These are phyloP conservation scores for Saccharomyces hybrid DNA, from an alignment of 1,139 yeast species.

Conservation along the genomic window DNA sequence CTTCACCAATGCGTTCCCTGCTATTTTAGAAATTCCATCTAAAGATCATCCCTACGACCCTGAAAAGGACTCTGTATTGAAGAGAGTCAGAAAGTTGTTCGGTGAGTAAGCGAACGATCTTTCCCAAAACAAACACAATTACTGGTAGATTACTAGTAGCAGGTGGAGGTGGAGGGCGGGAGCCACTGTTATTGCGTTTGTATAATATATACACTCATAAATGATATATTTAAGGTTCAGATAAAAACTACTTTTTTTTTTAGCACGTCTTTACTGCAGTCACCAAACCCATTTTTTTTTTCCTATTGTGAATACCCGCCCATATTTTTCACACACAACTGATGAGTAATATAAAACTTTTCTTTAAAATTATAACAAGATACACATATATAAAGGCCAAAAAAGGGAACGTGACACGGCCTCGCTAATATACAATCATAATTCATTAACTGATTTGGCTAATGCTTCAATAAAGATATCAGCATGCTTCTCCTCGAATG, in stretches of 20 bases:
- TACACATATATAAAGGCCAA: not conserved
- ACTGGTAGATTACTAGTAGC: not conserved
- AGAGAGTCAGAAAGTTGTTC: conserved; percentile 88
- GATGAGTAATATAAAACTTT: not conserved
- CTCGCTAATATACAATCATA: conserved; percentile 5
- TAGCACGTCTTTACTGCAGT: not conserved
- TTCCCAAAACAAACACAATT: not conserved
- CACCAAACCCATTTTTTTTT: not conserved
- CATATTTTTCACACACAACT: not conserved
- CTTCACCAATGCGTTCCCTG: conserved; percentile 89
- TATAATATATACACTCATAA: not conserved
- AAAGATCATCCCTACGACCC: conserved; percentile 98
- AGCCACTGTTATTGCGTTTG: not conserved
- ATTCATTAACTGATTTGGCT: conserved; percentile 30
- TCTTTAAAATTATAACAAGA: not conserved
- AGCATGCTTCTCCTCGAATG: conserved; percentile 60
- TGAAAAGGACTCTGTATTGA: conserved; percentile 90
- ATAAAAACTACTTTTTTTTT: not conserved
- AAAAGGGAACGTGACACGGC: not conserved
- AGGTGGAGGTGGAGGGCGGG: not conserved
- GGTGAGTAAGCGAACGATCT: conserved; percentile 52
- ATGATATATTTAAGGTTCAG: not conserved
- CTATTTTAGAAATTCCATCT: conserved; percentile 92
- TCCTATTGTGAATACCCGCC: not conserved
- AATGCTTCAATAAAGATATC: conserved; percentile 47